phyloP scores from a whole-genome alignment of 768 basidiomycete species.

The Boletales sp. region DNA sequence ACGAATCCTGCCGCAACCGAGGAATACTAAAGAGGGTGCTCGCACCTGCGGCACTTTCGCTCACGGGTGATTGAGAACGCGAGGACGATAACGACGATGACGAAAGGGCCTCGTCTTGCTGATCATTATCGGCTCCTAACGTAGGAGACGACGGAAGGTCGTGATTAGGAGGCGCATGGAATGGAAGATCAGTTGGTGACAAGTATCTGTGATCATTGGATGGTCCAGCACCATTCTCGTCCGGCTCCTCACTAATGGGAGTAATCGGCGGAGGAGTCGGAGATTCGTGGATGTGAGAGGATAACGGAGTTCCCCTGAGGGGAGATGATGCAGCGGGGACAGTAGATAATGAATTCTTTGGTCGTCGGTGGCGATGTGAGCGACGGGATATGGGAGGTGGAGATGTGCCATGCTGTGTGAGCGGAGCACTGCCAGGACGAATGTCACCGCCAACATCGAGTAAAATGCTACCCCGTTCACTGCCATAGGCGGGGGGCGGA shows the following conservation, averaged over 20 bases:
- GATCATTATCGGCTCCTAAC: conserved; percentile 20
- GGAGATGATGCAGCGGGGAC: conserved; percentile 60
- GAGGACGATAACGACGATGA: conserved; percentile 32
- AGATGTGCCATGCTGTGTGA: conserved; percentile 42
- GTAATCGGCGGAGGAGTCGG: conserved; percentile 66
- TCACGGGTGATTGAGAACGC: conserved; percentile 57
- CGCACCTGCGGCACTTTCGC: conserved; percentile 67
- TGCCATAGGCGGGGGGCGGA: conserved; percentile 97
- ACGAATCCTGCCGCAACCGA: conserved; percentile 60
- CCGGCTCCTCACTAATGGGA: conserved; percentile 65
- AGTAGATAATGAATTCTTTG: conserved; percentile 36
- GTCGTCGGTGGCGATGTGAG: conserved; percentile 58
- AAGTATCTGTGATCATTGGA: conserved; percentile 51
- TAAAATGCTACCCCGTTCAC: conserved; percentile 93
- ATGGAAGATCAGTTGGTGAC: conserved; percentile 62
- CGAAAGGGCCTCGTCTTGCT: conserved; percentile 26
- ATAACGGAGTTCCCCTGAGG: conserved; percentile 49
- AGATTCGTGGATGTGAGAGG: conserved; percentile 44
- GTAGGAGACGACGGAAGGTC: conserved; percentile 44
- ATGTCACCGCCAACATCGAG: conserved; percentile 70
- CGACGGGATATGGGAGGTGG: conserved; percentile 44
- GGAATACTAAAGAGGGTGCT: conserved; percentile 74
- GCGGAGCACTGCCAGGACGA: conserved; percentile 36
- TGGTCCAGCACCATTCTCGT: conserved; percentile 47
- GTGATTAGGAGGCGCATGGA: conserved; percentile 49